A percentile compares a stretch with the other conserved stretches of the same genome.
phyloP scores from a whole-genome alignment of 495 filamentous ascomycete species.

The Penicillium alfredii region DNA sequence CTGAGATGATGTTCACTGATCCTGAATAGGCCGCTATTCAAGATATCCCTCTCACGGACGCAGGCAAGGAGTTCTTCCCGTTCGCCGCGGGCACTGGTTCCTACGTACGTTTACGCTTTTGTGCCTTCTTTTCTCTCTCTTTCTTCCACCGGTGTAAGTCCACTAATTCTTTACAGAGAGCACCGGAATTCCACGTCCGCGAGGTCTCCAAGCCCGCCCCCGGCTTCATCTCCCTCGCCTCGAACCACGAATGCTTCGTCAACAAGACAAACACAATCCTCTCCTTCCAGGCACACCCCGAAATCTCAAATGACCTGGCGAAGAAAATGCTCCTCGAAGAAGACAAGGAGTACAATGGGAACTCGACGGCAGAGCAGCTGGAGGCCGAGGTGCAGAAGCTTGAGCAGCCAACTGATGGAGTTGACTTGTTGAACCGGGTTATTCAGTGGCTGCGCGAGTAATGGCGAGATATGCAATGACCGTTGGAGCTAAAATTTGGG shows the following conservation, averaged over 20 bases:
- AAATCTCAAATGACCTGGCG: constrained; percentile 1
- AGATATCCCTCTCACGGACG: constrained; percentile 3
- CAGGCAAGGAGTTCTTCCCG: constrained; percentile 1
- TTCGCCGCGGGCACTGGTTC: not conserved
- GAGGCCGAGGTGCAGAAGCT: not conserved
- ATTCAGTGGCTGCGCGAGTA: constrained; percentile 4
- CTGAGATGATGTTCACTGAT: not conserved
- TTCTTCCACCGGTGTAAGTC: not conserved
- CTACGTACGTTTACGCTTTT: constrained; percentile 1
- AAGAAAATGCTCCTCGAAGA: constrained; percentile 13
- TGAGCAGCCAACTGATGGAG: not conserved
- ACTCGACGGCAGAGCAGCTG: not conserved
- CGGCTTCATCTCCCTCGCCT: constrained; percentile 14
- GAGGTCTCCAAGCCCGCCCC: constrained; percentile 9
- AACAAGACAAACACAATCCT: constrained; percentile 6
- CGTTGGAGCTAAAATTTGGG: no score
- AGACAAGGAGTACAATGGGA: constrained; percentile 11
- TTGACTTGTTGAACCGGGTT: not conserved
- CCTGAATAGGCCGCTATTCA: constrained; percentile 2
- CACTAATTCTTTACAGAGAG: no score
- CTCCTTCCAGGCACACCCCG: constrained; percentile 9
- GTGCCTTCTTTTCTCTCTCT: not conserved
- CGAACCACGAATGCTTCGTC: constrained; percentile 11
- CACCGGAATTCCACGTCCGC: constrained; percentile 8
- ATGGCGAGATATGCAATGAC: no score